Percentiles rank a stretch among this genome's conserved stretches.
Evolutionary conservation across 2,329 filamentous ascomycete species (phyloP).

Genomic region (Hymenoscyphus scutula): DNA sequence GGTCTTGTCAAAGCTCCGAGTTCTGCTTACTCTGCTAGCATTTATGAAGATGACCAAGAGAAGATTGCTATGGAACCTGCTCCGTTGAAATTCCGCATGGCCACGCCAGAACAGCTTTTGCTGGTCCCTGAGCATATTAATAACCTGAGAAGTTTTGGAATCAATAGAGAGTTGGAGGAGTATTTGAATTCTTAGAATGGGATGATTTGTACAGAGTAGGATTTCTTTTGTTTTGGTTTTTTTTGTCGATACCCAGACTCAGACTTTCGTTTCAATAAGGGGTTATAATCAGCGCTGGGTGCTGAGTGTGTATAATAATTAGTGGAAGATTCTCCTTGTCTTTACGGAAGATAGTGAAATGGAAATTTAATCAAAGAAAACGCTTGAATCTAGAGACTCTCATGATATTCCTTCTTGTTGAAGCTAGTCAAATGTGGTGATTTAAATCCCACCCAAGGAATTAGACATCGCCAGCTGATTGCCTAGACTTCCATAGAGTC

Average conservation of each 20-base stretch:
- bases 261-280: background rate
- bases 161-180: background rate
- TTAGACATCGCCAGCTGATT: too few species aligned
- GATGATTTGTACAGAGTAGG: background rate
- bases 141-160: background rate
- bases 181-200: background rate
- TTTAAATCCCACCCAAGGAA: too few species aligned
- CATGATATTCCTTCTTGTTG: too few species aligned
- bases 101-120: constrained; percentile 1
- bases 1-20: constrained; percentile 16
- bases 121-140: background rate
- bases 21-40: constrained; percentile 23
- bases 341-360: background rate
- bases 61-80: constrained; percentile 17
- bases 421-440: too few species aligned
- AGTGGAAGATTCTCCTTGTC: background rate
- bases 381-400: too few species aligned
- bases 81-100: constrained; percentile 17
- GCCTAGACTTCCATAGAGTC: too few species aligned
- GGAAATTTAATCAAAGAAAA: background rate
- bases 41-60: constrained; percentile 13
- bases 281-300: background rate
- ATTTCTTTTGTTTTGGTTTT: background rate
- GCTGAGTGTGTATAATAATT: background rate
- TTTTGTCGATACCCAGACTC: background rate